These are phyloP conservation scores for Aspergillus clavatus DNA, from an alignment of 2,329 filamentous ascomycete species.

Conservation along the genomic window DNA sequence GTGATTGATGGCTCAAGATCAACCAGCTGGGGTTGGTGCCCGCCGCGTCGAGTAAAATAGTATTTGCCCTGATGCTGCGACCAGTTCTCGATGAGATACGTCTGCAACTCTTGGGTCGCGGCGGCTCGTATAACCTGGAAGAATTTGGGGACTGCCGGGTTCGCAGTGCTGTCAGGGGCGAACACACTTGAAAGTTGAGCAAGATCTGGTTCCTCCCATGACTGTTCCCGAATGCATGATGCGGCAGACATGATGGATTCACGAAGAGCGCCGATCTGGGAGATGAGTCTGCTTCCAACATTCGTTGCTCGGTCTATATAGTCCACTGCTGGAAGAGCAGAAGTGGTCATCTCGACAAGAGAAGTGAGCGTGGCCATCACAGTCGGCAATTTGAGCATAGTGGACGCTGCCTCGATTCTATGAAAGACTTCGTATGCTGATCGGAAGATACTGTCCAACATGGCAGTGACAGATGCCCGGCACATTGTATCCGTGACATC, in stretches of 20 bases:
- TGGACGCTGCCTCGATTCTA: conserved; percentile 29
- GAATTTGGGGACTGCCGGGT: conserved; percentile 10
- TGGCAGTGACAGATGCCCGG: conserved; percentile 32
- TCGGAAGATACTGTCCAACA: conserved; percentile 37
- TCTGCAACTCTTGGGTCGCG: conserved; percentile 40
- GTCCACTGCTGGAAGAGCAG: conserved; percentile 41
- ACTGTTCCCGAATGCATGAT: conserved; percentile 21
- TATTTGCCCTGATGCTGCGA: conserved; percentile 40
- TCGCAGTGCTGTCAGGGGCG: background rate
- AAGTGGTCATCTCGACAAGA: conserved; percentile 40
- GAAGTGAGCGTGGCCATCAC: conserved; percentile 36
- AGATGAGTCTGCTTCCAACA: conserved; percentile 20
- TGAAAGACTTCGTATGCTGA: conserved; percentile 36
- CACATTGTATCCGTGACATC: conserved; percentile 39
- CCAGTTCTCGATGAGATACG: conserved; percentile 46
- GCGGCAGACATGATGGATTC: conserved; percentile 35
- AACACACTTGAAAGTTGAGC: conserved; percentile 1
- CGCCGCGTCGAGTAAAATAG: conserved; percentile 43
- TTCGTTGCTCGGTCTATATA: conserved; percentile 42
- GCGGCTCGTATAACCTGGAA: conserved; percentile 27
- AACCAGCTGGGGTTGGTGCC: conserved; percentile 44
- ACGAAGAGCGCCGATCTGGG: conserved; percentile 37
- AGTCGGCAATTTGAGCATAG: conserved; percentile 35
- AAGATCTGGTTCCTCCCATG: conserved; percentile 7
- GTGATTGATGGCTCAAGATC: conserved; percentile 29